Base-by-base conservation (phyloP, 192 early-diverging fungal species). In the Pilaira anomala region DNA sequence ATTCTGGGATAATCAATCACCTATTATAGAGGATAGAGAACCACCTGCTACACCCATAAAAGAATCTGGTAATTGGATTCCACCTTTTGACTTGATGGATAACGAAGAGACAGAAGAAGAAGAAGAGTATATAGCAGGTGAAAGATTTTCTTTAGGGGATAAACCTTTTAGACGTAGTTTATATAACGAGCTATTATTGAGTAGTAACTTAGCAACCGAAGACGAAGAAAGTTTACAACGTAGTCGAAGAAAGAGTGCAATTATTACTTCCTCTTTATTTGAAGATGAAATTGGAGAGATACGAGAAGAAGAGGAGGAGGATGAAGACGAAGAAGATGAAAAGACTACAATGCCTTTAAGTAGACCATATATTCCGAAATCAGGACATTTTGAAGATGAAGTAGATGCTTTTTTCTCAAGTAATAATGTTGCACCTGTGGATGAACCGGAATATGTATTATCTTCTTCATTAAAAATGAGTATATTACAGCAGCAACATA, bases 371-470 rank as follows among this genome's bases (percentile, higher is more conserved):
- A 36, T 36, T 36, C 33, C 33, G 6, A 29, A 50, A 11, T 33
- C 26, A 21, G 54, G 4, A 2, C 53, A 52, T 1, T 59, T 53
- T 36, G 46, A 60, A 5, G 66, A 68, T 48, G 66, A 68, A 39
- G 58, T 68, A 2, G 66, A 68, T 55, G 66, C 51, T 0, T 68
- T 68, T 26, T 68, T 68, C 44, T 68, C 66, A 2, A 12, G 12
- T 1, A 59, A 40, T 36, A 53, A 24, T 19, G 29, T 18, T 13
- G 26, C 44, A 2, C 26, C 61, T 14, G 55, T 50, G 9, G 44
- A 68, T 14, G 22, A 14, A 7, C 28, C 60, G 0, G 66, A 68
- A 19, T 29, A 55, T 7, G 22, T 36, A 2, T 9, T 62, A 3
- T 48, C 48, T 5, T 25, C 30, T n/a, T 19, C 49, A 3, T 42